Evolutionary conservation across 345 rosid species (phyloP), one percentile per base, ranked within the genome.

Genomic region (Gossypium longicalyx): DNA sequence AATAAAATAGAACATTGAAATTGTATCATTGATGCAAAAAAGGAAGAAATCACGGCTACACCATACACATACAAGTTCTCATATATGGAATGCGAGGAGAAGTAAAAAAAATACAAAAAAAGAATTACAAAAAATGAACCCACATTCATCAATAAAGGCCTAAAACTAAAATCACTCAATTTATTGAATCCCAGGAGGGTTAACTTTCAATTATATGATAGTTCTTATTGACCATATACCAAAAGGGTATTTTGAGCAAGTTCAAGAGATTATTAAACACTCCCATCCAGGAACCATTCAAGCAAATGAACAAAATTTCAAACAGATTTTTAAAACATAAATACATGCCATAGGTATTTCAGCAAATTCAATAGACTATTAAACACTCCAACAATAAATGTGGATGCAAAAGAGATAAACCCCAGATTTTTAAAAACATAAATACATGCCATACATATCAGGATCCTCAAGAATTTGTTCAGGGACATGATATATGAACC

Each of bases 1-100:
- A 74, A 20, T 7, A 57, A 58, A 76, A 67, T 54, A 78, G 27
- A 9, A 43, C 45, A 65, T 44, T 63, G 34, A 43, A 22, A 64
- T 20, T 25, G 20, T n/a, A 47, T 29, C 9, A 34, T 29, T 16
- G 25, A 7, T 2, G 16, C 17, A 10, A 10, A 13, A 66, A 66
- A 12, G 29, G 25, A 67, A 47, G 19, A 19, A 17, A 2, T n/a
- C 23, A 34, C 11, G 1, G 38, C 29, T 8, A 19, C 27, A n/a
- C 34, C 12, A 29, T 13, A 38, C 19, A 29, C 34, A 25, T n/a
- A 38, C 25, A 57, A 56, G 51, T n/a, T 20, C 41, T 34, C 51
- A 71, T 38, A 71, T 67, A 29, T 20, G 29, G 70, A 67, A 44
- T 1, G 16, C 13, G 12, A 1, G 7, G 38, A 44, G 54, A 22